Conservation (phyloP, 495 filamentous ascomycete genomes). For the Penicillium diatomitis region DNA sequence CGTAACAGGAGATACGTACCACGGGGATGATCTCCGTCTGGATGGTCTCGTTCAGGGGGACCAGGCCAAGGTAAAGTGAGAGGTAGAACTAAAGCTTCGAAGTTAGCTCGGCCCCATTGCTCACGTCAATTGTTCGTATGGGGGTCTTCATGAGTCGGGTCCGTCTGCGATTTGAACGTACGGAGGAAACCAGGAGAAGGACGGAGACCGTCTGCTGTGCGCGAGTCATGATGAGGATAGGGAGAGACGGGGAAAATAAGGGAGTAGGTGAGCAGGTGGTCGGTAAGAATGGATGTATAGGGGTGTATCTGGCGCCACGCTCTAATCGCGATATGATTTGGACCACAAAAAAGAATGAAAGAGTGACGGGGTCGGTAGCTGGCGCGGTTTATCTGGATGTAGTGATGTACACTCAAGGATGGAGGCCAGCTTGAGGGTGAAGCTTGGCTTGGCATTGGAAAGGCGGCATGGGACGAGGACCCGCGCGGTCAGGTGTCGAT, state of each 20-base stretch:
- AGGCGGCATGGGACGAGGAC: slow-evolving; percentile 6
- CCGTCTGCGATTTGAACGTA: slow-evolving; percentile 30
- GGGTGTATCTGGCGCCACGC: too few species aligned
- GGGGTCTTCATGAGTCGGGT: too few species aligned
- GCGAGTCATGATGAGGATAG: slow-evolving; percentile 63
- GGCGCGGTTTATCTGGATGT: neutral
- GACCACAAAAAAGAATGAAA: slow-evolving; percentile 7
- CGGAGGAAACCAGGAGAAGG: slow-evolving; percentile 76
- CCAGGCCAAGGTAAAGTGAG: slow-evolving; percentile 69
- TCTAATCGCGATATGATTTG: neutral
- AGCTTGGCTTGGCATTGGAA: slow-evolving; percentile 1
- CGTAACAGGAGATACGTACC: slow-evolving; percentile 22
- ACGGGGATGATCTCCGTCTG: slow-evolving; percentile 46
- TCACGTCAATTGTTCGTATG: too few species aligned
- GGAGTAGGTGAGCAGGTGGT: slow-evolving; percentile 3
- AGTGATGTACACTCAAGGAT: neutral
- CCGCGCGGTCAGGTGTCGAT: neutral
- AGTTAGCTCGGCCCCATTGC: too few species aligned
- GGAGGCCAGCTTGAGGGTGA: slow-evolving; percentile 12
- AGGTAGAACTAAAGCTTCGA: slow-evolving; percentile 63
- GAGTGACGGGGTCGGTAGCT: slow-evolving; percentile 9
- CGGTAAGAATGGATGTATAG: neutral
- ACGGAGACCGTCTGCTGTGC: slow-evolving; percentile 88
- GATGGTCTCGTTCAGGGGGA: slow-evolving; percentile 66
- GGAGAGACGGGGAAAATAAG: neutral